phyloP scores from a whole-genome alignment of 139 green algal species.

The Cymbomonas tetramitiformis region DNA sequence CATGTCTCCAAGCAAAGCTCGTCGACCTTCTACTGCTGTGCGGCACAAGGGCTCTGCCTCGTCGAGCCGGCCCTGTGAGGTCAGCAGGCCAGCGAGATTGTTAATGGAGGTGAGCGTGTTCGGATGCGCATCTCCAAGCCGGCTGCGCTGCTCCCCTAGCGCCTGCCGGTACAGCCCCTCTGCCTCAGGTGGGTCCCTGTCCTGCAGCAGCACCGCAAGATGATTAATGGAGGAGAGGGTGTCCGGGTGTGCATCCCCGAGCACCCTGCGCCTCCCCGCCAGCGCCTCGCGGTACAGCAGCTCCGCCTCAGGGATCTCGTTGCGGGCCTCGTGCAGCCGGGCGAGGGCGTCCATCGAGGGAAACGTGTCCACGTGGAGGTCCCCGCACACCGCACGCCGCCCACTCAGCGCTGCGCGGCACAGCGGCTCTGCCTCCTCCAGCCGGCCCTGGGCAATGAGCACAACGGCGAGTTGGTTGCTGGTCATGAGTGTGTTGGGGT shows the following conservation, averaged over 20 bases:
- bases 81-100: conserved; percentile 15
- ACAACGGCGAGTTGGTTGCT: conserved; percentile 15
- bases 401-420: neutral
- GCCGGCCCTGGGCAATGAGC: neutral
- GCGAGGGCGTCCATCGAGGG: conserved; percentile 12
- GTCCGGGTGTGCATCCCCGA: neutral
- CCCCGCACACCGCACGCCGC: neutral
- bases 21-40: neutral
- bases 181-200: neutral
- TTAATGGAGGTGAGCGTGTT: conserved; percentile 12
- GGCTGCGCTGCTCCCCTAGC: neutral
- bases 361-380: neutral
- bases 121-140: conserved; percentile 13
- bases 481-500: conserved; percentile 4
- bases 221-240: conserved; percentile 11
- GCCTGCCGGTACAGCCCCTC: conserved; percentile 4
- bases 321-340: neutral
- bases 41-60: conserved; percentile 8
- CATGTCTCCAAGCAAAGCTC: neutral
- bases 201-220: conserved; percentile 10
- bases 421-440: conserved; percentile 6
- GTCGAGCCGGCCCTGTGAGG: neutral
- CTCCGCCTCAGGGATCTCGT: neutral
- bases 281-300: conserved; percentile 4
- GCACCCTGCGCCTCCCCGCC: neutral